Evolutionary conservation across 257 asterid genomes (phyloP), one percentile per base, ranked within the genome.

Genomic region (Coffea eugenioides): DNA sequence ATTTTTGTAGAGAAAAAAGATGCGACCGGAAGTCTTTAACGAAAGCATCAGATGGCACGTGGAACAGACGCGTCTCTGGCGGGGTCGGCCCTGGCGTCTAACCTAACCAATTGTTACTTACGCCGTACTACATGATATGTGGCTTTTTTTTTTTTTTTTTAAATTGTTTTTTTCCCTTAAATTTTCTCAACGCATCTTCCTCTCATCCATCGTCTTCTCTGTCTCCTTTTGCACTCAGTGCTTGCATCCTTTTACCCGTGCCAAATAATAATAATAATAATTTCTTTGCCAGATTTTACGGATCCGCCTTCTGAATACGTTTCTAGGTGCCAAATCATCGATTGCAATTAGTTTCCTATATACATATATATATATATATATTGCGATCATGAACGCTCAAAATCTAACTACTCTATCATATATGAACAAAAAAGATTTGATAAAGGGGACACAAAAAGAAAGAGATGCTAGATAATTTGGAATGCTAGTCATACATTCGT

Each of bases 1-100:
- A 45, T 70, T 65, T 74, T 82, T 56, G 20, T 6, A 7, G 18
- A 21, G 59, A 1, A 43, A 36, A 41, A 64, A n/a, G 27, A 41
- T 23, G 16, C 8, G 0, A 12, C 6, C 0, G 2, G 0, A 0
- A 62, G 43, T 76, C 71, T 71, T 66, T 45, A 62, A n/a, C 21
- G 10, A 69, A 69, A 34, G 59, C 52, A 56, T 39, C 25, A 27
- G 76, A 45, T 56, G 68, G 85, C 82, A 80, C 83, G 88, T 84
- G 82, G 51, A 15, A 34, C 15, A 41, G 74, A 84, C 80, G 83
- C 79, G 83, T 74, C 73, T 13, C 54, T 69, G 83, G 83, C 83
- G 80, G 83, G 75, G 76, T 74, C 80, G 64, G 83, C 68, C 76
- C 75, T 49, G 56, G 23, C 67, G 73, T 62, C 83, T 67, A 80